Evolutionary conservation across 1,139 yeast genomes (phyloP).

Genomic region (Protomyces inundatus): DNA sequence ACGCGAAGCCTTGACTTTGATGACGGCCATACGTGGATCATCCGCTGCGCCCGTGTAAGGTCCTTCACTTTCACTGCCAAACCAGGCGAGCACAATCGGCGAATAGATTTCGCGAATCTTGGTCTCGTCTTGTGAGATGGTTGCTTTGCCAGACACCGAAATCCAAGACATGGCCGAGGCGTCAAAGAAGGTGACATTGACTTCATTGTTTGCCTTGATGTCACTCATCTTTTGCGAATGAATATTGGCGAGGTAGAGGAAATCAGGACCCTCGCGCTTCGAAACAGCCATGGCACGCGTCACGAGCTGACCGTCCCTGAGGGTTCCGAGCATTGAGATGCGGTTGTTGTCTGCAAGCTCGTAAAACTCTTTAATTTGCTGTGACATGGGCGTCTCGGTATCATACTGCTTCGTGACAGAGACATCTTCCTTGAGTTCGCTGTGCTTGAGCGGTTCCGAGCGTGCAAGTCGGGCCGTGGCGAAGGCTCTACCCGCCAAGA

Average conservation of each 20-base stretch:
- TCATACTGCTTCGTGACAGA: conserved; percentile 23
- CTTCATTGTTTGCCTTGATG: not conserved
- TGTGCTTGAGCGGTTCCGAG: conserved; percentile 38
- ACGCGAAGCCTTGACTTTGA: conserved; percentile 13
- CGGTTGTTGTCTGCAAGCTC: conserved; percentile 14
- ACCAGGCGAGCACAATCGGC: conserved; percentile 23
- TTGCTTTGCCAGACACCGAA: conserved; percentile 16
- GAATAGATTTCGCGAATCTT: conserved; percentile 16
- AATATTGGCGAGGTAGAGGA: conserved; percentile 20
- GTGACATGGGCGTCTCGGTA: conserved; percentile 11
- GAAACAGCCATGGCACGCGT: conserved; percentile 23
- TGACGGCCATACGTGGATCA: conserved; percentile 18
- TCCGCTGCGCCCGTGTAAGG: conserved; percentile 19
- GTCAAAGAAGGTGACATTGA: conserved; percentile 17
- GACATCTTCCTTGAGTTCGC: conserved; percentile 10
- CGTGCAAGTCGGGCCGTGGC: conserved; percentile 11
- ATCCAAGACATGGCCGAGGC: conserved; percentile 14
- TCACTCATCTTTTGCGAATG: conserved; percentile 9
- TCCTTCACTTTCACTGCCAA: conserved; percentile 14
- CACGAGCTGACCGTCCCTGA: conserved; percentile 8
- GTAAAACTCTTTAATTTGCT: conserved; percentile 18
- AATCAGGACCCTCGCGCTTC: conserved; percentile 17
- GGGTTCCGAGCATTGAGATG: conserved; percentile 17
- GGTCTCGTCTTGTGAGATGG: conserved; percentile 10
- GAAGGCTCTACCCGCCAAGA: not conserved